Evolutionary conservation across 345 rosid species (phyloP).

Genomic region (Turnera subulata): DNA sequence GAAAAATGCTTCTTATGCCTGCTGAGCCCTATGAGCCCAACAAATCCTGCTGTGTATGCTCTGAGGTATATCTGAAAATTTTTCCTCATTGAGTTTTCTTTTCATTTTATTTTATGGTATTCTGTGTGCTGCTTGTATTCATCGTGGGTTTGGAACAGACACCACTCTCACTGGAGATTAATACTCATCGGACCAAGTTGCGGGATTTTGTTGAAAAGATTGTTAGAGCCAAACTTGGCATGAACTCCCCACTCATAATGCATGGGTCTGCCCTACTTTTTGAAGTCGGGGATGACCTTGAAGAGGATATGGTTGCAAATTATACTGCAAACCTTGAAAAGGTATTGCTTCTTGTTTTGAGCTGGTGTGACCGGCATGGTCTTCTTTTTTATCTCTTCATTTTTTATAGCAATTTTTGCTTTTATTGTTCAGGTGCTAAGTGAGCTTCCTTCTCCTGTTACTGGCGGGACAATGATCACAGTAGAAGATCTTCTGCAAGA

Average conservation of each 20-base stretch:
- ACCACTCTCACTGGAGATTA: slow-evolving; percentile 78
- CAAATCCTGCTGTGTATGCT: slow-evolving; percentile 94
- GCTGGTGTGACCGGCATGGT: neutral
- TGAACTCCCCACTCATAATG: slow-evolving; percentile 87
- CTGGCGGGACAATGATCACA: slow-evolving; percentile 60
- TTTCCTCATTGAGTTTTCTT: slow-evolving; percentile 5
- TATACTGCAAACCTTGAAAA: slow-evolving; percentile 89
- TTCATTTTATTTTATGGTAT: slow-evolving; percentile 10
- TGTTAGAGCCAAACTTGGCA: slow-evolving; percentile 90
- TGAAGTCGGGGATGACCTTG: slow-evolving; percentile 99
- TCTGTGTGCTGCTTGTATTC: slow-evolving; percentile 10
- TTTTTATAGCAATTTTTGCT: neutral
- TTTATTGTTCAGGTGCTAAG: slow-evolving; percentile 49
- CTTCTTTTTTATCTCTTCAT: neutral
- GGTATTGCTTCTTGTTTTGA: slow-evolving; percentile 35
- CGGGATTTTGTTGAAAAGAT: slow-evolving; percentile 90
- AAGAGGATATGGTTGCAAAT: slow-evolving; percentile 61
- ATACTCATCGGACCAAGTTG: slow-evolving; percentile 68
- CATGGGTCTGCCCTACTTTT: slow-evolving; percentile 77
- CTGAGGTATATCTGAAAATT: slow-evolving; percentile 53
- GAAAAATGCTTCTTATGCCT: slow-evolving; percentile 95
- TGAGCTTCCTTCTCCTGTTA: slow-evolving; percentile 75
- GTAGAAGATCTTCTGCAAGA: slow-evolving; percentile 95
- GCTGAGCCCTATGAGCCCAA: slow-evolving; percentile 89
- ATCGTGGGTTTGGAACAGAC: slow-evolving; percentile 47